Evolutionary conservation across 805 yeast genomes (phyloP), one percentile per base, ranked within the genome.

Genomic region (Kodamaea leandrae): DNA sequence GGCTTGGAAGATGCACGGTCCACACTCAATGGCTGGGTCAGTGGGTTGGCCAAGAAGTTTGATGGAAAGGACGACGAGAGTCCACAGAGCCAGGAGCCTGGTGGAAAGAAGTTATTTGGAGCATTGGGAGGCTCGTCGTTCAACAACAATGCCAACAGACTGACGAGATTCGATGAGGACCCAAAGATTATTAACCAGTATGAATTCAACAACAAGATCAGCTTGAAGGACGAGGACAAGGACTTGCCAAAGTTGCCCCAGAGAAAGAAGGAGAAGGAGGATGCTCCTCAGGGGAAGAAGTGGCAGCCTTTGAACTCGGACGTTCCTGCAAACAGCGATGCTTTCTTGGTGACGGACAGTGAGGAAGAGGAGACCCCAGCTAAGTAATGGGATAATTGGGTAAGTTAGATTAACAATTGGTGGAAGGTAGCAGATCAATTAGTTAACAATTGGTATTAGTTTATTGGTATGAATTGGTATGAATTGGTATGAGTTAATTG

Each of bases 1-100:
- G 88, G 91, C 15, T 72, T 89, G 34, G 89, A 83, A 53, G 96
- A 87, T 52, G 88, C 96, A 1, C 78, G 82, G 42, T 71, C 76
- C 35, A 82, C 83, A 41, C 78, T 89, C 44, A 82, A 84, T 46
- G 76, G 80, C 12, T 89, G 96, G 96, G 78, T 86, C 36, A 77
- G 77, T 45, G 86, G 81, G 12, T 55, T 86, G 43, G 74, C 82
- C 23, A 80, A 78, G 66, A 76, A 71, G 52, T 63, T 69, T 44
- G 63, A 57, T 42, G 59, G 51, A 1, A 36, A 14, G 25, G 33
- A 23, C 10, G 34, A 30, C 9, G 39, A 19, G 13, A 15, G 33
- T n/a, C 24, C 36, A 34, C 21, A 15, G 43, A 33, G 28, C 47
- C 34, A 39, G 40, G 36, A 37, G 25, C 47, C 32, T 20, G 37